Evolutionary conservation across 192 early-diverging fungal species (phyloP), one percentile per base, ranked within the genome.

Genomic region (Backusella australiensis): DNA sequence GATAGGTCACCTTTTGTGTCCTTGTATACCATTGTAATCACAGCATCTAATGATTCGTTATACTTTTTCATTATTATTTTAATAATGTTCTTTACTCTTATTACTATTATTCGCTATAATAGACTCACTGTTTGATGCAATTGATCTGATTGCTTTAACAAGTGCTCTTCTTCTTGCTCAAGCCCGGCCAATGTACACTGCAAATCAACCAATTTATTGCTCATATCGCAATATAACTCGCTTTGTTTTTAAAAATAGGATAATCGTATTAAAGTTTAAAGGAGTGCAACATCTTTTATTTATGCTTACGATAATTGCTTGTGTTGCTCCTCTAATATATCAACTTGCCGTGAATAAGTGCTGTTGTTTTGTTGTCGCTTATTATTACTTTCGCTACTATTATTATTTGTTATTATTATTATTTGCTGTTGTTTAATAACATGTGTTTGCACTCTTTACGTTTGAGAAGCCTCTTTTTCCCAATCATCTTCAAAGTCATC

Each of bases 401-500:
- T 8, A 59, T 29, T 11, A 59, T 3, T 8, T 3, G 21, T 29
- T 23, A 29, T 63, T 12, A 59, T n/a, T 56, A 52, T 4, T 52
- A 2, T 23, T 6, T 44, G 38, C 32, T 29, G 12, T 1, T 29
- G 8, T 38, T 11, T 14, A 41, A 3, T 26, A 36, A 38, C 19
- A 19, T 1, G 21, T 39, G 0, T 12, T 41, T 69, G 4, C 41
- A 21, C 23, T 41, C 11, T 21, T 38, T 69, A 69, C 35, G 12
- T 39, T 36, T 15, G 14, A 71, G 12, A 19, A 7, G 15, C 44
- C 19, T 71, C 70, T 49, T 6, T 71, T 49, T 71, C 70, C 70
- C 70, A 71, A 19, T 71, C 70, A 41, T 71, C 70, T 71, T 71
- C 70, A 21, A 32, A 41, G 12, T 69, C 68, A 39, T 34, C 19